Evolutionary conservation across 257 asterid species (phyloP).

Genomic region (Nyctanthes arbortristis): DNA sequence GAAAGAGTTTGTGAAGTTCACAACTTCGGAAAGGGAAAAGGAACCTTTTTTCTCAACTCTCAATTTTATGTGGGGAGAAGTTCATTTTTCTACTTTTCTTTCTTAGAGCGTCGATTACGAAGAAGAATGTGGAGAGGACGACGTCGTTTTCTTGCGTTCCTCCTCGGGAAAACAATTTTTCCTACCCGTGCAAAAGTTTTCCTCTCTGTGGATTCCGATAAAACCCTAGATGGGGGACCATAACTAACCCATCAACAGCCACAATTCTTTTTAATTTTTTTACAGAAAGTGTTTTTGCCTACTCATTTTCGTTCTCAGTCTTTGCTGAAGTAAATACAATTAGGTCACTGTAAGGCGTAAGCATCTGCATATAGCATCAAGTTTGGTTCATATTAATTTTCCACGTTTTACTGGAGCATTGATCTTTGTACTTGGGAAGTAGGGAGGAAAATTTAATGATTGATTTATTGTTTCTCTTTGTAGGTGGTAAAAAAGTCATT

Average conservation of each 20-base stretch:
- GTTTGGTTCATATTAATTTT: background rate
- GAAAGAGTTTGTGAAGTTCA: background rate
- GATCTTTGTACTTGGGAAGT: background rate
- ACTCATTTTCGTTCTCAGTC: too few species aligned
- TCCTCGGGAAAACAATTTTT: conserved; percentile 20
- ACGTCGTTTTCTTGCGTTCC: conserved; percentile 15
- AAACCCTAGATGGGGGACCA: conserved; percentile 48
- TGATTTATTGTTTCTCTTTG: background rate
- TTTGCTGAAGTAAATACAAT: background rate
- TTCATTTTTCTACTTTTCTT: background rate
- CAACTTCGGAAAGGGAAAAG: conserved; percentile 31
- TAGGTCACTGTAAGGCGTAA: background rate
- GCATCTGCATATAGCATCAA: background rate
- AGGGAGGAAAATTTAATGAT: background rate
- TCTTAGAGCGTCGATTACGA: background rate
- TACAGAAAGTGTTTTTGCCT: background rate
- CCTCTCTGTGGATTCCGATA: conserved; percentile 23
- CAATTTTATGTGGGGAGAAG: conserved; percentile 23
- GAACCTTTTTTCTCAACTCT: conserved; percentile 11
- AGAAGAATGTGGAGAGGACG: conserved; percentile 16
- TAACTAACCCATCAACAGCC: conserved; percentile 25
- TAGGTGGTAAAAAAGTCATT: conserved; percentile 2
- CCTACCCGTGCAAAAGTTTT: conserved; percentile 18
- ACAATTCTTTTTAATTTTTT: background rate
- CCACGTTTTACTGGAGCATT: background rate